Evolutionary conservation across 805 yeast genomes (phyloP).

Genomic region (Candida sakaeoensis): DNA sequence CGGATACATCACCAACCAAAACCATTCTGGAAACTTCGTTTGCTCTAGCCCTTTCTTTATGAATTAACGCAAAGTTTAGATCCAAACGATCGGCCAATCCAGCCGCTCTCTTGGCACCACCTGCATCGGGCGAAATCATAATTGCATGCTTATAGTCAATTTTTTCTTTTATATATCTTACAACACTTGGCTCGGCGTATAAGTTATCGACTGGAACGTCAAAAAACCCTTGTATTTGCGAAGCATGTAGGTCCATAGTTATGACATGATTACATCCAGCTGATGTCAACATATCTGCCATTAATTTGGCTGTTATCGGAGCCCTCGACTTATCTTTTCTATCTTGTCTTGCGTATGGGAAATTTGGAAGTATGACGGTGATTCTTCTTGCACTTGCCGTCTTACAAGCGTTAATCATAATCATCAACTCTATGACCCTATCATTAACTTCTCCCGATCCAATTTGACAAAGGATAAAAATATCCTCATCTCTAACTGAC

Average conservation of each 20-base stretch:
- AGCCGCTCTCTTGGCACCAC: conserved; percentile 90
- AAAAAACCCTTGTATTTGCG: conserved; percentile 84
- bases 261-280: conserved; percentile 86
- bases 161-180: conserved; percentile 66
- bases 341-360: conserved; percentile 88
- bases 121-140: conserved; percentile 83
- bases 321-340: conserved; percentile 83
- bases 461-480: conserved; percentile 72
- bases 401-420: conserved; percentile 79
- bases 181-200: conserved; percentile 80
- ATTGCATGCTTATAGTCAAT: conserved; percentile 43
- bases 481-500: conserved; percentile 81
- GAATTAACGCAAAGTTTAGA: conserved; percentile 77
- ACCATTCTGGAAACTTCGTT: conserved; percentile 85
- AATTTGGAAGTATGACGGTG: conserved; percentile 78
- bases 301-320: conserved; percentile 79
- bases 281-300: conserved; percentile 77
- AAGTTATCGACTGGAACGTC: conserved; percentile 80
- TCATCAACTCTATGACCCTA: conserved; percentile 65
- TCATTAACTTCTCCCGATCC: conserved; percentile 68
- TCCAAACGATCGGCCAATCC: conserved; percentile 76
- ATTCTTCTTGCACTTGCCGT: conserved; percentile 81
- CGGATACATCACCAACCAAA: conserved; percentile 77
- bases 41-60: conserved; percentile 79
- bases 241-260: conserved; percentile 86